Base-by-base conservation (phyloP, 2,329 filamentous ascomycete genomes). In the Diaporthe citri region DNA sequence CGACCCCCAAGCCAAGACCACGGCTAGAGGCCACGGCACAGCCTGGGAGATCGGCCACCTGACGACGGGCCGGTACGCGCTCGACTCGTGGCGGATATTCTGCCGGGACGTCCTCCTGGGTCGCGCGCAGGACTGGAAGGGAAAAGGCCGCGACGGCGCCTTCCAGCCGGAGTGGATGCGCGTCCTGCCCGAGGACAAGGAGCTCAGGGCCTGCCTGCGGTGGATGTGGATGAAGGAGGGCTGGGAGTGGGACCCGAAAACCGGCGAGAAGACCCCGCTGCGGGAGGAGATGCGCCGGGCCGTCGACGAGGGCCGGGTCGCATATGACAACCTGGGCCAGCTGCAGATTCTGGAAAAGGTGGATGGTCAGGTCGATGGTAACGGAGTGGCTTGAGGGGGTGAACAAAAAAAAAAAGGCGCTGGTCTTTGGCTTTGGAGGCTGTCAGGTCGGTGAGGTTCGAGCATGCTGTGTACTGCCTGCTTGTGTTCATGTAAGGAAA, bases 151-250 rank as follows among this genome's bases (percentile, higher is more conserved):
- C 79, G 78, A 84, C 80, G 76, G 83, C 70, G 86, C 87, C 20
- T 95, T 96, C 80, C 92, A 95, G 79, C 94, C 95, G 0, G 96
- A 98, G 83, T 98, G 96, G 96, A 97, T 95, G 89, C 90, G 94
- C 4, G 95, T 98, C 1, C 81, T 93, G 66, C 95, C 96, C 0
- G 85, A 88, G 57, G 96, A 98, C 83, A 98, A 98, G 84, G 96
- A 98, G 83, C 85, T 98, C n/a, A 89, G 94, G 57, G 95, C 95
- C 0, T 98, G 92, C 84, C 83, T 98, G 80, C 89, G 93, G 52
- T 98, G 96, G 95, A 94, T 95, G 91, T 98, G 96, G 95, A 90
- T 97, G 85, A 91, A 92, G 60, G 94, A 97, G 79, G 95, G 95
- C 0, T 96, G 92, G 89, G 87, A 92, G 55, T 98, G 95, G 95